A percentile compares a stretch with the other conserved stretches of the same genome.
Evolutionary conservation across 768 basidiomycete species (phyloP).

Genomic region (Pleurotus pulmonarius): DNA sequence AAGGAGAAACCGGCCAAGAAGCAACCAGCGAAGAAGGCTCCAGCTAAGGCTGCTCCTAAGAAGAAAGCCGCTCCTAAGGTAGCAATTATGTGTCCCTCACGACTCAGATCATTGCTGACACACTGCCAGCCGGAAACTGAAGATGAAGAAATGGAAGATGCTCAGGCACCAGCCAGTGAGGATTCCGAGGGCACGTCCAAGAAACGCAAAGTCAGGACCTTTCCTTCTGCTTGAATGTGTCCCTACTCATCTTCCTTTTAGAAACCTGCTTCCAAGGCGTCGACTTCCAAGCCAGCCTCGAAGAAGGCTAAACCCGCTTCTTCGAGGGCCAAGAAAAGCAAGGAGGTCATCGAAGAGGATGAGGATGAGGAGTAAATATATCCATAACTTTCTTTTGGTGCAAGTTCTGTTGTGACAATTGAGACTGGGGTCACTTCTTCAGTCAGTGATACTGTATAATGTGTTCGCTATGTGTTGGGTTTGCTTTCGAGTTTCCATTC

Average conservation of each 20-base stretch:
- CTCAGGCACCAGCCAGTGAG: slow-evolving; percentile 39
- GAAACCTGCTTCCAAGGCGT: slow-evolving; percentile 37
- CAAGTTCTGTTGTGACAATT: not conserved
- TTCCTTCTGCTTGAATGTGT: slow-evolving; percentile 3
- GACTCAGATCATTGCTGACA: slow-evolving; percentile 27
- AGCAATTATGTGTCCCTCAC: slow-evolving; percentile 17
- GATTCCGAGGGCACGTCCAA: slow-evolving; percentile 48
- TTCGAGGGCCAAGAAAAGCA: slow-evolving; percentile 44
- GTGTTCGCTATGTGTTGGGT: not conserved
- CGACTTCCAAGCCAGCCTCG: slow-evolving; percentile 36
- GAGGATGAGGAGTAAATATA: slow-evolving; percentile 25
- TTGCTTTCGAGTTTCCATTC: not conserved
- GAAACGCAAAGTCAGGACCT: slow-evolving; percentile 64
- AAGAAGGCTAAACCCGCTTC: slow-evolving; percentile 43
- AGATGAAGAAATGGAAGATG: slow-evolving; percentile 41
- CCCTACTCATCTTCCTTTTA: slow-evolving; percentile 13
- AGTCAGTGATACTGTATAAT: slow-evolving; percentile 1
- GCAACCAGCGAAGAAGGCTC: slow-evolving; percentile 29
- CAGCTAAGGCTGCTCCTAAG: slow-evolving; percentile 24
- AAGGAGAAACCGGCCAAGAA: slow-evolving; percentile 42
- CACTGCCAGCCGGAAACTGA: slow-evolving; percentile 16
- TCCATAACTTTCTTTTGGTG: not conserved
- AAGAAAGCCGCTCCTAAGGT: slow-evolving; percentile 19
- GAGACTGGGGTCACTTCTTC: not conserved
- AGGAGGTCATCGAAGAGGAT: slow-evolving; percentile 44